These are phyloP conservation scores for Blastobotrys raffinosifermentans DNA, from an alignment of 1,139 yeast genomes.

Conservation along the genomic window DNA sequence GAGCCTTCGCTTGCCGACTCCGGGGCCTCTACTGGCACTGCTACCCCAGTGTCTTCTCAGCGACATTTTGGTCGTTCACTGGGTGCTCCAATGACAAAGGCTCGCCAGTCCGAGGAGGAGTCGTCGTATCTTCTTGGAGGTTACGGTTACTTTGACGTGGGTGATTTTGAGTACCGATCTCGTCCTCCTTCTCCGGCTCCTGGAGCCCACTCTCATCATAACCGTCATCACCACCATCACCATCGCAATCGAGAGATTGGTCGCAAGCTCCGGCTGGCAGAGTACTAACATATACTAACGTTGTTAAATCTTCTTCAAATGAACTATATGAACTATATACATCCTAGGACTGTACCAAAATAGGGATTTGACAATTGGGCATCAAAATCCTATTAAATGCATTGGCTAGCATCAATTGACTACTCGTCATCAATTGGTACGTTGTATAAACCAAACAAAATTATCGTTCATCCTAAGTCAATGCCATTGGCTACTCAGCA, in stretches of 20 bases:
- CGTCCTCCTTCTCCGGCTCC: constrained; percentile 65
- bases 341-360: no score
- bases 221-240: constrained; percentile 28
- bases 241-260: constrained; percentile 47
- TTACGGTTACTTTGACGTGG: constrained; percentile 71
- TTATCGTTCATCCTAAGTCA: no score
- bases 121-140: constrained; percentile 63
- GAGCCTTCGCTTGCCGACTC: constrained; percentile 3
- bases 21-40: background rate
- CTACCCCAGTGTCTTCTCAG: constrained; percentile 2
- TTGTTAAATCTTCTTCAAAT: no score
- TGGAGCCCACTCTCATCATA: constrained; percentile 28
- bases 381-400: no score
- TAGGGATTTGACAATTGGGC: no score
- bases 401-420: no score
- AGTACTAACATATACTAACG: constrained; percentile 42
- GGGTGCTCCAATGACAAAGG: constrained; percentile 12
- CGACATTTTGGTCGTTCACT: constrained; percentile 21
- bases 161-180: constrained; percentile 55
- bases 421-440: no score
- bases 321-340: no score
- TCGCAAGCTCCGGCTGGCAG: constrained; percentile 65
- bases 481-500: no score
- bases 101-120: constrained; percentile 24
- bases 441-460: no score